Evolutionary conservation across 768 basidiomycete genomes (phyloP).

Genomic region (Phylloporus rhodoxanthus): DNA sequence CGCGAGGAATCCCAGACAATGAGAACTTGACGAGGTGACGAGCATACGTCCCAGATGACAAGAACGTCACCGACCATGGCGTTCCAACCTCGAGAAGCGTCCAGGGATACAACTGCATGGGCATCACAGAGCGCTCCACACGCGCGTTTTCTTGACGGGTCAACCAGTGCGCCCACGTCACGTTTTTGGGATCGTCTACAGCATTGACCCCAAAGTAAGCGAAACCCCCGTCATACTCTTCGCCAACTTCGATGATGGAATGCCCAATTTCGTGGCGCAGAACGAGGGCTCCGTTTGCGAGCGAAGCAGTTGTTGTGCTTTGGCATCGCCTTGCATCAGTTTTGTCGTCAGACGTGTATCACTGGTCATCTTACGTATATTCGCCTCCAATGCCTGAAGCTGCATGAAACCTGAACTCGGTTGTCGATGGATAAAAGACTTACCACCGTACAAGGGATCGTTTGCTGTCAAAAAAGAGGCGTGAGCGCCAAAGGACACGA

Average conservation of each 20-base stretch:
- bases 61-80: slow-evolving; percentile 57
- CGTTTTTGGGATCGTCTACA: slow-evolving; percentile 35
- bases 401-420: background rate
- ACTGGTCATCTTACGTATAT: slow-evolving; percentile 55
- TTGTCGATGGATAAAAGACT: slow-evolving; percentile 9
- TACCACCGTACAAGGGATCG: slow-evolving; percentile 75
- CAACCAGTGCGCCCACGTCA: slow-evolving; percentile 75
- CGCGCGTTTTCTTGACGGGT: slow-evolving; percentile 34
- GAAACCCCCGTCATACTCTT: slow-evolving; percentile 78
- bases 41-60: slow-evolving; percentile 57
- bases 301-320: slow-evolving; percentile 72
- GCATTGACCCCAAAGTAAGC: slow-evolving; percentile 71
- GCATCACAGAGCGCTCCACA: slow-evolving; percentile 68
- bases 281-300: slow-evolving; percentile 67
- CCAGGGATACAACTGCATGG: slow-evolving; percentile 73
- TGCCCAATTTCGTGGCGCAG: slow-evolving; percentile 78
- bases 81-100: slow-evolving; percentile 55
- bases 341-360: background rate
- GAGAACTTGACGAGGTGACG: slow-evolving; percentile 65
- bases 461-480: slow-evolving; percentile 44
- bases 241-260: slow-evolving; percentile 72
- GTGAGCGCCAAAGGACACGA: slow-evolving; percentile 4
- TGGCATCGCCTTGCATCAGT: background rate
- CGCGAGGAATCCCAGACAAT: slow-evolving; percentile 59
- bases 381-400: slow-evolving; percentile 63